Evolutionary conservation across 2,329 filamentous ascomycete genomes (phyloP).

Genomic region (Nemania diffusa): DNA sequence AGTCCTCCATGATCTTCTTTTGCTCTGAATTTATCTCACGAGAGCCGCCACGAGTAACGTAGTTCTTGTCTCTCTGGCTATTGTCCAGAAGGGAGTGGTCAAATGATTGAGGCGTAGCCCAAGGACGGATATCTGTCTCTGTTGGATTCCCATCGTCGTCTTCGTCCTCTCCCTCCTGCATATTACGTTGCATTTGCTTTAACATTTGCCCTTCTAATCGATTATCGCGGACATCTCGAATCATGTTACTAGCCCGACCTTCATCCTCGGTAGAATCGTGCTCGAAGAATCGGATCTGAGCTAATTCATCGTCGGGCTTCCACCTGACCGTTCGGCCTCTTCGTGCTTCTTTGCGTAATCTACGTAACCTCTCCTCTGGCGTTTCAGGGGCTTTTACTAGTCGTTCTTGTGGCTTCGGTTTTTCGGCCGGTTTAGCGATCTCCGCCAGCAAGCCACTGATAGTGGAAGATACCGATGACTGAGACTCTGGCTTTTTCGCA

Average conservation of each 20-base stretch:
- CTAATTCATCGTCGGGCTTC: slow-evolving; percentile 73
- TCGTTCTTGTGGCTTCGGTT: slow-evolving; percentile 52
- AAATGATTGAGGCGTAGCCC: slow-evolving; percentile 60
- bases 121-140: slow-evolving; percentile 63
- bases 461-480: slow-evolving; percentile 56
- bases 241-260: slow-evolving; percentile 73
- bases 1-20: slow-evolving; percentile 64
- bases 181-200: slow-evolving; percentile 58
- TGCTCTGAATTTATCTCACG: slow-evolving; percentile 64
- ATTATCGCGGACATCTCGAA: slow-evolving; percentile 77
- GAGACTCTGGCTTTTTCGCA: slow-evolving; percentile 52
- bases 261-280: slow-evolving; percentile 78
- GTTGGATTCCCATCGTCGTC: slow-evolving; percentile 66
- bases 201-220: slow-evolving; percentile 77
- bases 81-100: slow-evolving; percentile 61
- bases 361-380: slow-evolving; percentile 72
- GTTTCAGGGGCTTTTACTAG: slow-evolving; percentile 70
- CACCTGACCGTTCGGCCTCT: slow-evolving; percentile 77
- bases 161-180: slow-evolving; percentile 65
- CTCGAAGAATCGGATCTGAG: slow-evolving; percentile 74
- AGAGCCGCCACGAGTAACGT: slow-evolving; percentile 64
- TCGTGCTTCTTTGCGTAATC: slow-evolving; percentile 77
- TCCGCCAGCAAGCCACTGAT: slow-evolving; percentile 66
- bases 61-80: slow-evolving; percentile 60
- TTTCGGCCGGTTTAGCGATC: slow-evolving; percentile 63